Percentiles rank a stretch among this genome's conserved stretches.
phyloP scores from a whole-genome alignment of 345 rosid species.

The Melaleuca alternifolia region DNA sequence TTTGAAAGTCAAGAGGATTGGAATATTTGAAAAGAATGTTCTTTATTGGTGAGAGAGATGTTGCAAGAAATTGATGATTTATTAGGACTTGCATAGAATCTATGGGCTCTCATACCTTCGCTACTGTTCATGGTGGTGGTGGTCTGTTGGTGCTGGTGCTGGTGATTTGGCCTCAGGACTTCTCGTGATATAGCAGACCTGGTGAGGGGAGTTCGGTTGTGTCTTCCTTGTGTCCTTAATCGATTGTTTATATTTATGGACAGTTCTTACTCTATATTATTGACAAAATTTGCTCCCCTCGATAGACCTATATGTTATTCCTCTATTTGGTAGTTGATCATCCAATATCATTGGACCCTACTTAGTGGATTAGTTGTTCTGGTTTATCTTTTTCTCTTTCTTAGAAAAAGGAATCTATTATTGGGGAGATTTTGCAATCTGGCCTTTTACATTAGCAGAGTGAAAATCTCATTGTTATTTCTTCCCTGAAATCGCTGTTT shows the following conservation, averaged over 20 bases:
- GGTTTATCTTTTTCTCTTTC: not conserved
- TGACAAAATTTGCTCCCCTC: not conserved
- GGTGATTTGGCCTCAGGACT: conserved; percentile 5
- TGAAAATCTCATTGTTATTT: not conserved
- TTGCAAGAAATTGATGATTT: not conserved
- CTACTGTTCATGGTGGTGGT: conserved; percentile 21
- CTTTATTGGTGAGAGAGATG: not conserved
- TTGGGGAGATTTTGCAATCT: not conserved
- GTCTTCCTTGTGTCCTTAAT: conserved; percentile 20
- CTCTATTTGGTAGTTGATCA: not conserved
- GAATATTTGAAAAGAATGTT: not conserved
- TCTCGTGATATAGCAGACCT: conserved; percentile 23
- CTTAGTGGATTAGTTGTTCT: not conserved
- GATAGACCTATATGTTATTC: not conserved
- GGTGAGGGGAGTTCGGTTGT: conserved; percentile 42
- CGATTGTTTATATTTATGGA: conserved; percentile 1
- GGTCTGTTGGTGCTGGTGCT: conserved; percentile 18
- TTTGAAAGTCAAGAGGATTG: not conserved
- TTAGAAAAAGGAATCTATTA: not conserved
- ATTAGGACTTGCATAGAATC: not conserved
- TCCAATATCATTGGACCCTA: not conserved
- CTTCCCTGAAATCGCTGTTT: not conserved
- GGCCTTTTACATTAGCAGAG: not conserved
- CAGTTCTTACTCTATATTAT: not conserved
- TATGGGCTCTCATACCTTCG: conserved; percentile 12